Conservation (phyloP, 106 monocot species). For the Acorus gramineus region DNA sequence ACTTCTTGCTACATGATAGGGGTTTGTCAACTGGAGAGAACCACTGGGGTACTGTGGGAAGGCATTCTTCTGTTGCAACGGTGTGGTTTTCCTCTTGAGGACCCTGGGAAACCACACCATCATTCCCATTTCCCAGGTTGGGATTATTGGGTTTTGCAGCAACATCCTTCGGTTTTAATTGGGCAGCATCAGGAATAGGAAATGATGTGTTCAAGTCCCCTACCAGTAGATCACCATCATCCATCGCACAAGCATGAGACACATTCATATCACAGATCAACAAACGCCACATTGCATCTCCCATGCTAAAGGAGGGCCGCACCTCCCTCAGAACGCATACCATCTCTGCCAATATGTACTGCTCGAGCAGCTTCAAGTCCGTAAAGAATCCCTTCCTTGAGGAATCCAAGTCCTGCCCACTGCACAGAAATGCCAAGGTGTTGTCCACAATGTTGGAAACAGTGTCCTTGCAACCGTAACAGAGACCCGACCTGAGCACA, state of each 20-base stretch:
- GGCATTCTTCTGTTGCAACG: constrained; percentile 1
- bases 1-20: constrained; percentile 27
- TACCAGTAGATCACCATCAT: constrained; percentile 18
- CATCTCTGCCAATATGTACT: constrained; percentile 62
- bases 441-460: constrained; percentile 62
- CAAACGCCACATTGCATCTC: constrained; percentile 89
- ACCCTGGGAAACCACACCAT: too few species aligned
- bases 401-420: constrained; percentile 34
- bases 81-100: too few species aligned
- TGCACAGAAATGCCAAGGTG: constrained; percentile 44
- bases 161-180: constrained; percentile 14
- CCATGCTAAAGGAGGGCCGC: constrained; percentile 57
- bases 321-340: constrained; percentile 49
- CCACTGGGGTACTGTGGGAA: constrained; percentile 8
- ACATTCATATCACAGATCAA: constrained; percentile 80
- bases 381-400: constrained; percentile 29
- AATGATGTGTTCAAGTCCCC: constrained; percentile 20
- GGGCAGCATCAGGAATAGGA: constrained; percentile 4
- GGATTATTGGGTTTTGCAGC: not conserved
- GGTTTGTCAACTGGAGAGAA: constrained; percentile 25
- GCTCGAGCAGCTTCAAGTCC: constrained; percentile 57
- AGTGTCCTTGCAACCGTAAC: constrained; percentile 45
- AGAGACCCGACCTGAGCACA: constrained; percentile 43
- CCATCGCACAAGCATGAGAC: constrained; percentile 55
- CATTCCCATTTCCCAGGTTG: not conserved